These are phyloP conservation scores for Linderina pennispora DNA, from an alignment of 192 early-diverging fungal genomes.

Conservation along the genomic window DNA sequence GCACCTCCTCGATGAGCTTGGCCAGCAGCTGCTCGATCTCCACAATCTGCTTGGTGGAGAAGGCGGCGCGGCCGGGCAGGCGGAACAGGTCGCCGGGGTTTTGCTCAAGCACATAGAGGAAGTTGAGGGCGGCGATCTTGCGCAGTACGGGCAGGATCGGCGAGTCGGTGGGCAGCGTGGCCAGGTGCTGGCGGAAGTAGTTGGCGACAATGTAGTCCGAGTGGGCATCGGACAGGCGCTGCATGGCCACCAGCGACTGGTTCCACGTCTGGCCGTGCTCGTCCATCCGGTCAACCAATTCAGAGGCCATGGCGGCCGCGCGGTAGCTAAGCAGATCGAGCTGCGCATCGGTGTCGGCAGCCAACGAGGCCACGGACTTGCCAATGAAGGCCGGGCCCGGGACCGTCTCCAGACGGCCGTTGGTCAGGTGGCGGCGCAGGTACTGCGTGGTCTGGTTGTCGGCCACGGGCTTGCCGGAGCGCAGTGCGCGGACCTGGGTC, in stretches of 20 bases:
- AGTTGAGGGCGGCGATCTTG: constrained; percentile 46
- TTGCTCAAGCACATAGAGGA: constrained; percentile 63
- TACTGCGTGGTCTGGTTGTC: constrained; percentile 28
- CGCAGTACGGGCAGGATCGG: constrained; percentile 25
- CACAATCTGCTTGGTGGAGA: constrained; percentile 46
- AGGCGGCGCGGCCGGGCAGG: constrained; percentile 52
- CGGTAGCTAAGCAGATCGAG: constrained; percentile 72
- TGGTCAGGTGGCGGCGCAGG: constrained; percentile 20
- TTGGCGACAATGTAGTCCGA: constrained; percentile 68
- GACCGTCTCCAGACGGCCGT: constrained; percentile 2
- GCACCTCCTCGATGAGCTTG: constrained; percentile 54
- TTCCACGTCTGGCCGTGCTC: constrained; percentile 62
- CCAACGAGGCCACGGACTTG: constrained; percentile 46
- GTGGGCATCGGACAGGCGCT: constrained; percentile 67
- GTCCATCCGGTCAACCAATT: constrained; percentile 60
- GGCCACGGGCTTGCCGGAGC: constrained; percentile 38
- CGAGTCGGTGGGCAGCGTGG: constrained; percentile 21
- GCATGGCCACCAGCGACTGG: constrained; percentile 69
- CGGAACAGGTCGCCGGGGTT: constrained; percentile 51
- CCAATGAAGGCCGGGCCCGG: constrained; percentile 6
- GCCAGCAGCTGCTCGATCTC: constrained; percentile 51
- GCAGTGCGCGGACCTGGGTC: constrained; percentile 57
- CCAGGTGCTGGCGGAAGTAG: constrained; percentile 63
- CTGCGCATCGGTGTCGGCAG: constrained; percentile 50
- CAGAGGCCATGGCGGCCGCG: constrained; percentile 56